Evolutionary conservation across 768 basidiomycete genomes (phyloP).

Genomic region (Mycena capillaripes): DNA sequence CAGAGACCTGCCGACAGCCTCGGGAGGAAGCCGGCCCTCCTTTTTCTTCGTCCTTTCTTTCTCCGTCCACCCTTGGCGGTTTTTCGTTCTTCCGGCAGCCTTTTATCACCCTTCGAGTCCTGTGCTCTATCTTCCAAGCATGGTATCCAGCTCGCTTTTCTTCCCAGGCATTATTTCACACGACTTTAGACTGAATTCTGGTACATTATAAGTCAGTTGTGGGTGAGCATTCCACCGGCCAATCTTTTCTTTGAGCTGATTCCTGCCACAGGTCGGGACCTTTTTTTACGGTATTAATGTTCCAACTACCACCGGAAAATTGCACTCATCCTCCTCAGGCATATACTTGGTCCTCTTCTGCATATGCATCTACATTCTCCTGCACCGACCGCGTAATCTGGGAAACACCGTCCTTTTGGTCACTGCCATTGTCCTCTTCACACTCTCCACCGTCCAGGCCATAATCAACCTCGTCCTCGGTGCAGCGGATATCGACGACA

Average conservation of each 20-base stretch:
- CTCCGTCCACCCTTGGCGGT: neutral
- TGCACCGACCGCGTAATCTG: conserved; percentile 38
- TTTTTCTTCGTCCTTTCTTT: neutral
- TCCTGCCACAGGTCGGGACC: conserved; percentile 11
- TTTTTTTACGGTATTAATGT: conserved; percentile 19
- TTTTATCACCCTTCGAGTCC: neutral
- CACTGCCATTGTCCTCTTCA: conserved; percentile 45
- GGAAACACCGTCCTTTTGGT: conserved; percentile 43
- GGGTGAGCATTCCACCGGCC: neutral
- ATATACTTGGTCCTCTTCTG: conserved; percentile 47
- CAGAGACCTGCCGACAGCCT: neutral
- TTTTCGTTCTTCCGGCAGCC: neutral
- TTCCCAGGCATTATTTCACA: neutral
- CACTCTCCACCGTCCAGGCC: conserved; percentile 46
- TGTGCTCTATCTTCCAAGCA: neutral
- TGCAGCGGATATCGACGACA: conserved; percentile 40
- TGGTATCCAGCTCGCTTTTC: neutral
- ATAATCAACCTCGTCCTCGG: conserved; percentile 47
- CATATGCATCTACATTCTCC: conserved; percentile 47
- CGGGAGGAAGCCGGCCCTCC: conserved; percentile 14
- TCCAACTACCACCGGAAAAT: too few species aligned
- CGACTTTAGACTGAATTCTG: neutral
- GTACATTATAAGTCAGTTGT: conserved; percentile 12
- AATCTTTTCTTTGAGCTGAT: neutral
- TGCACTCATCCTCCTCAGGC: conserved; percentile 16